A percentile compares a stretch with the other conserved stretches of the same genome.
Evolutionary conservation across 208 protist species (phyloP).

Genomic region (Leishmania braziliensis): DNA sequence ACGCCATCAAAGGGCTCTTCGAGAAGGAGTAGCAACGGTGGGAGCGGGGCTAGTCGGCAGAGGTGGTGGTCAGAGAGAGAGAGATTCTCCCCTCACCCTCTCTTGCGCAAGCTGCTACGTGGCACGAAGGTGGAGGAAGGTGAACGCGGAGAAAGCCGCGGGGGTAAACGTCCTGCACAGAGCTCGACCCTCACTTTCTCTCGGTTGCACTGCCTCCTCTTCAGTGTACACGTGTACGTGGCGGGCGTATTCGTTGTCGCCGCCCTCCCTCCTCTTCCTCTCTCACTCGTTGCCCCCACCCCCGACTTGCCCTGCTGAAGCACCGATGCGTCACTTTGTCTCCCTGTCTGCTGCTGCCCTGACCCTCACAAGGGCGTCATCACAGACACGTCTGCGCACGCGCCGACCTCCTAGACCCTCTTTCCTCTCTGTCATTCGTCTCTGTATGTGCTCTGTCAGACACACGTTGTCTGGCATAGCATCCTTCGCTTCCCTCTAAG

Average conservation of each 20-base stretch:
- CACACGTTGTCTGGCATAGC: neutral
- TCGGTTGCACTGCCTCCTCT: no score
- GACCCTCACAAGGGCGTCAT: neutral
- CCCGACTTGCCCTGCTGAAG: neutral
- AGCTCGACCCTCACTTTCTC: neutral
- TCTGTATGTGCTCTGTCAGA: neutral
- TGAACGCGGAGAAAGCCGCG: neutral
- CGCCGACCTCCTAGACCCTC: neutral
- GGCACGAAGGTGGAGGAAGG: neutral
- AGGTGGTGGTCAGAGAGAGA: neutral
- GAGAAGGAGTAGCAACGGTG: conserved; percentile 26
- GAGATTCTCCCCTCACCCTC: neutral
- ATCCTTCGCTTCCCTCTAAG: no score
- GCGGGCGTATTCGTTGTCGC: neutral
- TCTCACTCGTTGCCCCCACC: neutral
- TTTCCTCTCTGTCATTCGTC: neutral
- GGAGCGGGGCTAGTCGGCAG: neutral
- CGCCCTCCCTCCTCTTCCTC: neutral
- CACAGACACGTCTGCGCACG: neutral
- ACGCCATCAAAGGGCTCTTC: conserved; percentile 70
- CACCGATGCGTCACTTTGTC: neutral
- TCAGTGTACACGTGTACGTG: neutral
- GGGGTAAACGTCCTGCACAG: neutral
- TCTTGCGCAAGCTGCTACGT: neutral
- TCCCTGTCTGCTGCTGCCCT: neutral